phyloP scores from a whole-genome alignment of 352 stramenopile genomes.

The Pythium myriotylum region DNA sequence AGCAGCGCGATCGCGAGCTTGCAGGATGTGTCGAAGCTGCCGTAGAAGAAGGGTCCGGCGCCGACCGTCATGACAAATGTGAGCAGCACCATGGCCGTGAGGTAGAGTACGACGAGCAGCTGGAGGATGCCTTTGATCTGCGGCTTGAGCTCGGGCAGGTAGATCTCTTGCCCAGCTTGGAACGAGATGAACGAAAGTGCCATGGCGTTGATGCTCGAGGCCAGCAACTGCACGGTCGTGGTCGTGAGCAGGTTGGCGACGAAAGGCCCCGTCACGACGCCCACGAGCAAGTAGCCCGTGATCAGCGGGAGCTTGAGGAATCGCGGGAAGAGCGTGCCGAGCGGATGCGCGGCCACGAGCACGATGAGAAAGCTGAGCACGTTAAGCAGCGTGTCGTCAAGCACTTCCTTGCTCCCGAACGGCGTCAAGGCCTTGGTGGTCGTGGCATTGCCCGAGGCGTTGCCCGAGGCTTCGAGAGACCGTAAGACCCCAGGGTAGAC shows the following conservation, averaged over 20 bases:
- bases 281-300: slow-evolving; percentile 65
- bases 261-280: slow-evolving; percentile 60
- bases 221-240: slow-evolving; percentile 42
- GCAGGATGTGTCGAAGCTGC: slow-evolving; percentile 45
- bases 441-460: background rate
- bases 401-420: slow-evolving; percentile 44
- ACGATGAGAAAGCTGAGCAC: slow-evolving; percentile 58
- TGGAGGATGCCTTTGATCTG: slow-evolving; percentile 67
- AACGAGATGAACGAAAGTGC: slow-evolving; percentile 79
- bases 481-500: slow-evolving; percentile 6
- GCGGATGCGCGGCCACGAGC: slow-evolving; percentile 53
- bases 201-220: slow-evolving; percentile 57
- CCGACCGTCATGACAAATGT: slow-evolving; percentile 43
- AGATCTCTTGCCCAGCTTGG: slow-evolving; percentile 74
- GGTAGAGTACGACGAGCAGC: slow-evolving; percentile 52
- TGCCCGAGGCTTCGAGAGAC: background rate
- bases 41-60: slow-evolving; percentile 65
- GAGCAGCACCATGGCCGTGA: slow-evolving; percentile 55
- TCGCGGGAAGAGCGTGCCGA: slow-evolving; percentile 60
- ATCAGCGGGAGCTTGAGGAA: slow-evolving; percentile 64
- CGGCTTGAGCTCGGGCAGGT: slow-evolving; percentile 58
- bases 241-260: slow-evolving; percentile 49
- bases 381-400: slow-evolving; percentile 50
- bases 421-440: slow-evolving; percentile 26
- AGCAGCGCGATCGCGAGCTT: slow-evolving; percentile 69